Evolutionary conservation across 345 rosid genomes (phyloP), one percentile per base, ranked within the genome.

Genomic region (Gossypium stocksii): DNA sequence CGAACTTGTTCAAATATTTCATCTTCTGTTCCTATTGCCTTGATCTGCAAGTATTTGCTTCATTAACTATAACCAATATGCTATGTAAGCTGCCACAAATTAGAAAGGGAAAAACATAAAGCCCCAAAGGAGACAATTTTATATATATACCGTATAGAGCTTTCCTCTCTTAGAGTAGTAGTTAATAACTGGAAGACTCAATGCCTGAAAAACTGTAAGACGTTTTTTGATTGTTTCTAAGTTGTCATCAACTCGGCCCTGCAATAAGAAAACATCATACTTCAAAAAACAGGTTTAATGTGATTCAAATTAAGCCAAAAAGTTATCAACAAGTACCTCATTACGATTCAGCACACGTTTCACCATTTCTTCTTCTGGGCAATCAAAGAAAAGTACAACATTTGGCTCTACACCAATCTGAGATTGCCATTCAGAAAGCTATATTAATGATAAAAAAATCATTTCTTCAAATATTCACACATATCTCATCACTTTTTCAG

Each of bases 211-310:
- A 71, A 84, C 83, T 78, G 83, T 76, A 44, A 89, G 90, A 54
- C 97, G 90, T 77, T 88, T 90, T 79, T 71, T 80, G 64, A 90
- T 76, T 20, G 90, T 91, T 43, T 86, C 90, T 71, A 85, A 87
- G 66, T 90, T 89, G 76, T 90, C 98, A 83, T 92, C 98, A 64
- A 85, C 80, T 68, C 98, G 86, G 48, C 92, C 97, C 97, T 93
- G 81, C 73, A 77, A 79, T 29, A 75, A 13, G 66, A 78, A 48
- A 45, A 51, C 3, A 23, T 58, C 49, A 74, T 46, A 62, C 70
- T 80, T 75, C 52, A 15, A 66, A 66, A 17, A 25, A n/a, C 38
- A 63, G 27, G 68, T 67, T 68, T 13, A 20, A 76, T 19, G 43
- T 29, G 41, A 63, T 52, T 61, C 41, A 58, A 57, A 45, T 9